Percentiles rank a stretch among this genome's conserved stretches.
These are phyloP conservation scores for Plasmodium gonderi DNA, from an alignment of 169 alveolate species.

Conservation along the genomic window DNA sequence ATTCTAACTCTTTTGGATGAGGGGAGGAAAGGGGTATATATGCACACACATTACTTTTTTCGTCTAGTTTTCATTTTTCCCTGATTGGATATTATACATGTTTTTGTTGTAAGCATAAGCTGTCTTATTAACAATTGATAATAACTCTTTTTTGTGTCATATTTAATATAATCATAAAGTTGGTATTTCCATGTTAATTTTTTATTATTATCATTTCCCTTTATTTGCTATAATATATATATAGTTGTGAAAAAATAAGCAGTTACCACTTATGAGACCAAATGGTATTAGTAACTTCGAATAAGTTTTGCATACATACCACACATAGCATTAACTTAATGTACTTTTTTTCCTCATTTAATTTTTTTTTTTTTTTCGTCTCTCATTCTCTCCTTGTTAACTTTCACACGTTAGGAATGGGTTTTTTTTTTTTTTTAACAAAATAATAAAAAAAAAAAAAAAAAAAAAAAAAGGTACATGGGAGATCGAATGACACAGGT, in stretches of 20 bases:
- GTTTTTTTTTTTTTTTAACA: too few species aligned
- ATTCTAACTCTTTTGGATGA: neutral
- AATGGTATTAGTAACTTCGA: neutral
- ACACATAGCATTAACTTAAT: neutral
- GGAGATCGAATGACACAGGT: neutral
- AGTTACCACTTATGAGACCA: neutral
- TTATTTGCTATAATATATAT: neutral
- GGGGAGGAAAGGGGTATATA: too few species aligned
- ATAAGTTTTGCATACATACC: neutral
- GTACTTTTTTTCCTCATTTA: neutral
- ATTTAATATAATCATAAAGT: neutral
- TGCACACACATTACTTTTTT: neutral
- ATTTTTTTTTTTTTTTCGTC: too few species aligned
- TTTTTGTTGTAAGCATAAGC: too few species aligned
- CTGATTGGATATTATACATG: neutral
- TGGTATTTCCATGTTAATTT: neutral
- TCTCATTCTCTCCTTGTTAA: too few species aligned
- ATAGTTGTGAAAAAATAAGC: neutral
- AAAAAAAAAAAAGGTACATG: neutral
- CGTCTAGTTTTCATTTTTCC: neutral
- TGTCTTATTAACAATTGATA: neutral
- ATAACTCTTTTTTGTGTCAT: neutral
- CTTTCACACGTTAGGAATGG: too few species aligned
- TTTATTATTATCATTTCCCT: neutral
- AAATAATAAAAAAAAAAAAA: too few species aligned